Evolutionary conservation across 2,329 filamentous ascomycete species (phyloP).

Genomic region (Colletotrichum spaethianum): DNA sequence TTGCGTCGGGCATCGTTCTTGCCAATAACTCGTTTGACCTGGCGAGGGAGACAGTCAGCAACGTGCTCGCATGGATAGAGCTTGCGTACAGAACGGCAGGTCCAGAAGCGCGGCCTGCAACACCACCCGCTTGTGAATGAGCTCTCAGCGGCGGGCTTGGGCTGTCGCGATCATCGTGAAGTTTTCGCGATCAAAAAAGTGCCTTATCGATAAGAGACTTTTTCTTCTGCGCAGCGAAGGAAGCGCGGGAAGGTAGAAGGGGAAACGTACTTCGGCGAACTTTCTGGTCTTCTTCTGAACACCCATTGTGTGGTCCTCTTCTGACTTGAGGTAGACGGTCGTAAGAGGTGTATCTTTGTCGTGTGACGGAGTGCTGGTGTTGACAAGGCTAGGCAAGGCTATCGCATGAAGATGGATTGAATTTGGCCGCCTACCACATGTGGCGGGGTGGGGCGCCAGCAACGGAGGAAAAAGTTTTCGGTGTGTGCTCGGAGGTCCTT

Average conservation of each 20-base stretch:
- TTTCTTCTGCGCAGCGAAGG: slow-evolving; percentile 5
- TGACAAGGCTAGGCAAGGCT: slow-evolving; percentile 35
- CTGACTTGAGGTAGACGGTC: background rate
- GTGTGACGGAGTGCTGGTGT: slow-evolving; percentile 12
- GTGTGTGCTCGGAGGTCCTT: background rate
- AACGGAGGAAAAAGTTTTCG: slow-evolving; percentile 36
- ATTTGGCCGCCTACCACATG: background rate
- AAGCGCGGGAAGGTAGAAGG: slow-evolving; percentile 43
- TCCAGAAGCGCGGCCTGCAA: background rate
- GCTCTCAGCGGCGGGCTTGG: background rate
- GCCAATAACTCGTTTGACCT: slow-evolving; percentile 87
- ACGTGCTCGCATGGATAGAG: background rate
- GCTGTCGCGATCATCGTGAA: slow-evolving; percentile 47
- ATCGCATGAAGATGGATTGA: slow-evolving; percentile 8
- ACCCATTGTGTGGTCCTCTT: slow-evolving; percentile 73
- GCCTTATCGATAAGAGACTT: slow-evolving; percentile 37
- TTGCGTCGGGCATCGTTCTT: slow-evolving; percentile 85
- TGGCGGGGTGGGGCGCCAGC: slow-evolving; percentile 19
- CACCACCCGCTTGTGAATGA: background rate
- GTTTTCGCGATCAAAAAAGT: background rate
- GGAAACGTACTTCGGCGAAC: slow-evolving; percentile 75
- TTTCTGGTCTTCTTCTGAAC: slow-evolving; percentile 92
- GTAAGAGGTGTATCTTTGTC: background rate
- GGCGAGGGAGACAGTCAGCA: slow-evolving; percentile 21
- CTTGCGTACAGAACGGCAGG: background rate